Conservation (phyloP, 1,139 yeast genomes). For the Meyerozyma carpophila region DNA sequence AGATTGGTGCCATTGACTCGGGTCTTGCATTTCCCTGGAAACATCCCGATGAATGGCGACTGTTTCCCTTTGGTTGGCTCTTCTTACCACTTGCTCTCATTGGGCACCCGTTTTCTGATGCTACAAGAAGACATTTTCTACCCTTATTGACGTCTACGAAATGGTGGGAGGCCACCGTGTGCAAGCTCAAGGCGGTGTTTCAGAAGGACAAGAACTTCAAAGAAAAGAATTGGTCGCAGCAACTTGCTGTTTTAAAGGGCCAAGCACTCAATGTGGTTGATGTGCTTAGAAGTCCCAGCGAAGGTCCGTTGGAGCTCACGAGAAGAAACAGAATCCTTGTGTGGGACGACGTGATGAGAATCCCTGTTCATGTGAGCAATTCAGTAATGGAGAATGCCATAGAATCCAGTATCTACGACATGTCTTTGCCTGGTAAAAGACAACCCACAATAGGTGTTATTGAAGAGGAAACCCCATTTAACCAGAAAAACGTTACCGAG, state of each 20-base stretch:
- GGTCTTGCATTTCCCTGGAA: conserved; percentile 80
- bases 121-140: conserved; percentile 53
- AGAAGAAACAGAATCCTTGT: conserved; percentile 54
- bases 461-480: background rate
- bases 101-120: conserved; percentile 61
- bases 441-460: background rate
- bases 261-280: conserved; percentile 77
- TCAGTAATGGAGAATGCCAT: conserved; percentile 13
- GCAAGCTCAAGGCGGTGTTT: conserved; percentile 44
- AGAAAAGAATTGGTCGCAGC: conserved; percentile 62
- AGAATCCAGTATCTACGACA: conserved; percentile 17
- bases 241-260: conserved; percentile 69
- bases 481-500: background rate
- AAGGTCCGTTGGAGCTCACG: conserved; percentile 66
- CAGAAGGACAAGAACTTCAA: conserved; percentile 57
- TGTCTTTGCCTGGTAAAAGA: background rate
- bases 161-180: conserved; percentile 69
- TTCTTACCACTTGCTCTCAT: conserved; percentile 59
- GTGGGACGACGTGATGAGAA: conserved; percentile 57
- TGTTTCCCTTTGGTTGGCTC: conserved; percentile 78
- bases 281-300: conserved; percentile 48
- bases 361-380: conserved; percentile 35
- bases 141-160: conserved; percentile 52
- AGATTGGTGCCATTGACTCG: conserved; percentile 71
- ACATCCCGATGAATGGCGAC: conserved; percentile 79